Base-by-base conservation (phyloP, 2,329 filamentous ascomycete species). In the Sporothrix variecibatus region DNA sequence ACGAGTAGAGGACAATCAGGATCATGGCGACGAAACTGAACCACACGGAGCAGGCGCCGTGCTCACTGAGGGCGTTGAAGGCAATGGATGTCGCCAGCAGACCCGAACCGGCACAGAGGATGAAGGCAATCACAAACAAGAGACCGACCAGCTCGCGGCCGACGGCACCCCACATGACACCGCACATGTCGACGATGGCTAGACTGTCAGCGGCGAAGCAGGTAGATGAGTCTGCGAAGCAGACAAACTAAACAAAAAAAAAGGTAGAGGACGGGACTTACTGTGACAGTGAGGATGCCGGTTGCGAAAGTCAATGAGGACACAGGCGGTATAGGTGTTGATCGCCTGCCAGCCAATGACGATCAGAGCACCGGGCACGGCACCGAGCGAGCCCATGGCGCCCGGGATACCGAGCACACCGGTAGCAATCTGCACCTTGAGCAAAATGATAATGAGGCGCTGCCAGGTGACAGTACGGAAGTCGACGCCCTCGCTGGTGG, bases 351-450 rank as follows among this genome's bases (percentile, higher is more conserved):
- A 85, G 78, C 90, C 91, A 1, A 97, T 89, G 78, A 89, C 91
- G 85, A 95, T 95, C 84, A 96, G 95, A 34, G 91, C 92, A 76
- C 93, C 91, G 1, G 94, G 93, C 77, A 95, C 93, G 77, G 92
- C 92, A 82, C 93, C 94, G 86, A 94, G 93, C 73, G 89, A 90
- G 81, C 94, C 93, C 87, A 78, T 94, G 92, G 78, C 92, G 88
- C 85, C 94, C 3, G 75, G 75, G 60, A 76, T 76, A 40, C 65
- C 92, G 72, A 93, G 85, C 80, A 93, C 91, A 76, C 91, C 92
- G 51, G 87, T 85, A 46, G 85, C 83, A 2, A 87, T 74, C 78
- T 72, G 78, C 81, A 82, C 78, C 77, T 86, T 85, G 28, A 85
- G 78, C 74, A 87, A 86, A 70, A 87, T 85, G 60, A 86, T 82